phyloP scores from a whole-genome alignment of 306 rosid species.

The Mimosa pudica region DNA sequence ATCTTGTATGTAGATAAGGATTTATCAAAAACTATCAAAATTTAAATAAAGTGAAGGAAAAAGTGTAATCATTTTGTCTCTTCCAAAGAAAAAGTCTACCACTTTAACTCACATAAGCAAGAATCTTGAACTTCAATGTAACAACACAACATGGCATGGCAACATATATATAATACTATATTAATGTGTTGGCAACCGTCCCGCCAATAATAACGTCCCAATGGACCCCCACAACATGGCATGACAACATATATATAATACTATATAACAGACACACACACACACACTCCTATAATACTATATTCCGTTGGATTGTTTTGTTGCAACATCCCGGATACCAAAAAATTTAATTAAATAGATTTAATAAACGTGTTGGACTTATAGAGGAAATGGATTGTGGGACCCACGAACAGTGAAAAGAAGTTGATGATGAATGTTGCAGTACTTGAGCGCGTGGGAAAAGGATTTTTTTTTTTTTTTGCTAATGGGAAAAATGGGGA shows the following conservation, averaged over 20 bases:
- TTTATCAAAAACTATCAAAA: not conserved
- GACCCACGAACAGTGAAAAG: not conserved
- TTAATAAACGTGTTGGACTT: not conserved
- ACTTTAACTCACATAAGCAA: not conserved
- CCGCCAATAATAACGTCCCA: not conserved
- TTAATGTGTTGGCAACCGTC: not conserved
- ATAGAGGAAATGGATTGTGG: not conserved
- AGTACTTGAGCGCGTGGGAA: not conserved
- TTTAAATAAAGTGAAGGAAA: not conserved
- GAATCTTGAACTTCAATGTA: not conserved
- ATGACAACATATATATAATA: too few species aligned
- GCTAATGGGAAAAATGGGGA: not conserved
- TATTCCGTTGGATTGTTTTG: not conserved
- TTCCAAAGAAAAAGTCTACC: not conserved
- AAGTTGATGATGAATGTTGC: not conserved
- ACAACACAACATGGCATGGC: not conserved
- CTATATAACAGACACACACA: too few species aligned
- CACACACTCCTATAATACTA: too few species aligned
- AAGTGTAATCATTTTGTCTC: not conserved
- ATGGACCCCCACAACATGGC: not conserved
- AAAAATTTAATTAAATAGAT: not conserved
- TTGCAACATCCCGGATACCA: not conserved
- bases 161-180: not conserved
- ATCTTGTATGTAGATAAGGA: not conserved
- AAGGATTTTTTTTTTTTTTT: not conserved